Base-by-base conservation (phyloP, 352 stramenopile genomes). In the Paralagenidium karlingii region DNA sequence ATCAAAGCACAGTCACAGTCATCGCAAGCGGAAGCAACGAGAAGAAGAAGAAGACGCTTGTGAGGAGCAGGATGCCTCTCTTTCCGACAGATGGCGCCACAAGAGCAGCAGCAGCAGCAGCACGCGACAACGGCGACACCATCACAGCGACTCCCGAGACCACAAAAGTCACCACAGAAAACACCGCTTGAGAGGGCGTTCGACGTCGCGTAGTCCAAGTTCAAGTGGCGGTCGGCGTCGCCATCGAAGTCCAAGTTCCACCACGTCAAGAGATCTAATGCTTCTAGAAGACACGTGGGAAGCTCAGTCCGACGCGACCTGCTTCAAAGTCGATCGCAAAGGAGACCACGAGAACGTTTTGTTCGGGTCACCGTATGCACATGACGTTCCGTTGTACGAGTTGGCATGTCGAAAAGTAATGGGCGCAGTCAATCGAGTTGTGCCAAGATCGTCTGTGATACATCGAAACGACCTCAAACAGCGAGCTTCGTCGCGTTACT, bases 331-430 rank as follows among this genome's bases (percentile, higher is more conserved):
- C 22, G 78, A 92, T 34, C 54, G 59, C 27, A 48, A 45, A 0
- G 73, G 75, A 13, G 78, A 92, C 50, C 48, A 45, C 10, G 64
- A 89, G 2, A 92, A 92, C 37, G 29, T 30, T 0, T 58, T 85
- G 24, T 92, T 70, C 24, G 75, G 78, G 16, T 68, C 68, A 2
- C 50, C 79, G 11, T 82, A 81, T 37, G 55, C 43, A n/a, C 49
- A 79, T 15, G 70, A 89, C 16, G 61, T 67, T 26, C 78, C 75
- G 2, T 29, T 80, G 13, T 89, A 86, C 30, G 28, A 33, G 28
- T 33, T 15, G 28, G 13, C 15, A 33, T 15, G 15, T 36, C 30
- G 30, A 7, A 36, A 20, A 8, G 30, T 7, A n/a, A n/a, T 3
- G 7, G 7, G 22, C 30, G 30, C 7, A 36, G 22, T 7, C 19